A percentile compares a stretch with the other conserved stretches of the same genome.
Conservation (phyloP, 1,284 basidiomycete species). For the Fomes fomentarius region DNA sequence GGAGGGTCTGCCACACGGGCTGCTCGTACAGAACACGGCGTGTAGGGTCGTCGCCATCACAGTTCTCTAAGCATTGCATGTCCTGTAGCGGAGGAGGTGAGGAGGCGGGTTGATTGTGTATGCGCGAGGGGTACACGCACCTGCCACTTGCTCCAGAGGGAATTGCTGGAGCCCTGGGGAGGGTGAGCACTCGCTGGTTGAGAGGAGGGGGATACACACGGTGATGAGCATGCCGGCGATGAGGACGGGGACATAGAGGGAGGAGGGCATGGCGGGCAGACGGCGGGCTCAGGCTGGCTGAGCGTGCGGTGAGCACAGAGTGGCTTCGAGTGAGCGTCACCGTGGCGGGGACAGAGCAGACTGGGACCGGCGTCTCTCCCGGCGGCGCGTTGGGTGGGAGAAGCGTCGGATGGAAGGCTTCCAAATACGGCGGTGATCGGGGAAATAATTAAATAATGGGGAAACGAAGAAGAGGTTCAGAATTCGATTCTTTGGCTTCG, state of each 20-base stretch:
- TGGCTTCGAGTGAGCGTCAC: too few species aligned
- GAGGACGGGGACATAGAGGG: constrained; percentile 50
- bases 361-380: neutral
- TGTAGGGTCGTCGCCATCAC: constrained; percentile 57
- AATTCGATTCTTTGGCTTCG: constrained; percentile 20
- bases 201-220: constrained; percentile 37
- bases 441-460: constrained; percentile 18
- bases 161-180: constrained; percentile 73
- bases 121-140: constrained; percentile 37
- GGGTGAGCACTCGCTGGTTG: constrained; percentile 17
- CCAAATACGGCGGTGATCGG: constrained; percentile 11
- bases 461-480: constrained; percentile 15
- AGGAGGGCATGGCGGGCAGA: constrained; percentile 34
- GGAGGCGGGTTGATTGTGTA: constrained; percentile 12
- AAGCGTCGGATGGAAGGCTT: constrained; percentile 12
- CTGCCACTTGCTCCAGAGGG: constrained; percentile 83
- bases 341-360: constrained; percentile 2
- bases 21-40: constrained; percentile 82
- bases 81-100: constrained; percentile 52
- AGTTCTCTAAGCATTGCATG: constrained; percentile 96
- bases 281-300: constrained; percentile 9
- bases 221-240: constrained; percentile 83
- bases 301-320: too few species aligned
- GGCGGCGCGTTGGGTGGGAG: constrained; percentile 1
- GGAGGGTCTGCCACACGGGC: constrained; percentile 92